Evolutionary conservation across 331 rosid species (phyloP), one percentile per base, ranked within the genome.

Genomic region (Malus hybrid): DNA sequence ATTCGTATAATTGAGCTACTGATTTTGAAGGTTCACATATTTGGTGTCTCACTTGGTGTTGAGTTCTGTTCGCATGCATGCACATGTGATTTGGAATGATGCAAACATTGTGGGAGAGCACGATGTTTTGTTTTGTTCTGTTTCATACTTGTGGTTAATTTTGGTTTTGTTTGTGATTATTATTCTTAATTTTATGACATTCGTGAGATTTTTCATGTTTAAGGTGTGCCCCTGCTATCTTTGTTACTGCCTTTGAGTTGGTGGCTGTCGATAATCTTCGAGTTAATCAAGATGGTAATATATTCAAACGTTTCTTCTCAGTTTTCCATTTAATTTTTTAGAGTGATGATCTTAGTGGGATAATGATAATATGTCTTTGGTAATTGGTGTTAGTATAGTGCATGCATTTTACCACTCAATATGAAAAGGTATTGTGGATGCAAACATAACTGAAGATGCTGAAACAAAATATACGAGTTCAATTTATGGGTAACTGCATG

Each of bases 271-370:
- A 64, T 48, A 57, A 34, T 13, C 19, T 65, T 22, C 11, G 10
- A 50, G 66, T 56, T 15, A 70, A 39, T 44, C 79, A 82, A 70
- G 82, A 82, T 78, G 85, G 85, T 82, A 73, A 61, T 22, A 52
- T 62, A 52, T 42, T 61, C 1, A 11, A 36, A 1, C 1, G 11
- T 66, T 63, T 71, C 12, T 65, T 64, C n/a, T 29, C n/a, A 3
- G 20, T 64, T 75, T 30, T 64, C 8, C 18, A 33, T 5, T 65
- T 44, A 10, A 42, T 19, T 16, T 30, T 62, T 44, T 5, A 15
- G 48, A 14, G 50, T 71, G 46, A 53, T 13, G 48, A 34, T 39
- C 48, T 50, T 7, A 10, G 16, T 44, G 22, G 19, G 50, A 4
- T 65, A 29, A 56, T 56, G 5, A 36, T 34, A 6, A 1, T 64